Evolutionary conservation across 371 early-diverging fungal species (phyloP), one percentile per base, ranked within the genome.

Genomic region (Nematocida minor): DNA sequence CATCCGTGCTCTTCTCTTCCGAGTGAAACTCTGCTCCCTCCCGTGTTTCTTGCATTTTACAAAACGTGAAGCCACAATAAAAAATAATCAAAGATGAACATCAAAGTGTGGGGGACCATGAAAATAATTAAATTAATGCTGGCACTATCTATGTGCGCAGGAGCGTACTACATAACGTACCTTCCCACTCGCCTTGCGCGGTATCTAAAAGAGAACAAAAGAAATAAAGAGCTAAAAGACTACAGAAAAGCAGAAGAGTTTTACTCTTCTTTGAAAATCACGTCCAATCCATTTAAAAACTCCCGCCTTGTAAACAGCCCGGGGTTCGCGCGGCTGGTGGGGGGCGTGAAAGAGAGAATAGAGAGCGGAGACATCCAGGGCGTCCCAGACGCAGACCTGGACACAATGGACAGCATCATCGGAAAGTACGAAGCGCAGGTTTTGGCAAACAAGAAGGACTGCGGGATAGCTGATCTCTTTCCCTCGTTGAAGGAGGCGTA

Each of bases 1-100:
- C 40, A 29, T 60, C 60, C 0, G 49, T 60, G 60, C 60, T 60
- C 4, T 64, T 38, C n/a, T 71, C 71, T 41, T 49, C 46, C 11
- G 44, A 27, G 20, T 34, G 25, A 7, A 38, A 7, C 29, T 74
- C 77, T 32, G 4, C 14, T 6, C 22, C 44, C 25, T 57, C 47
- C 62, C 34, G 18, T 22, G 27, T 34, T 3, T 36, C 36, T 36
- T 66, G 36, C 38, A 25, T 25, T 44, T 62, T 32, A 29, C 31
- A 31, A 29, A 48, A 27, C 18, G 49, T n/a, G n/a, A 36, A 55
- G 32, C 18, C 11, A n/a, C 18, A 53, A 57, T 57, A 57, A 57
- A 57, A 57, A 57, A 57, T 57, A 57, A 20, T 57, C 14, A 27
- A 31, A 57, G 34, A 38, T 57, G 57, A 34, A 57, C 27, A 34